These are phyloP conservation scores for Eutypella sp. DNA, from an alignment of 2,329 filamentous ascomycete species.

Conservation along the genomic window DNA sequence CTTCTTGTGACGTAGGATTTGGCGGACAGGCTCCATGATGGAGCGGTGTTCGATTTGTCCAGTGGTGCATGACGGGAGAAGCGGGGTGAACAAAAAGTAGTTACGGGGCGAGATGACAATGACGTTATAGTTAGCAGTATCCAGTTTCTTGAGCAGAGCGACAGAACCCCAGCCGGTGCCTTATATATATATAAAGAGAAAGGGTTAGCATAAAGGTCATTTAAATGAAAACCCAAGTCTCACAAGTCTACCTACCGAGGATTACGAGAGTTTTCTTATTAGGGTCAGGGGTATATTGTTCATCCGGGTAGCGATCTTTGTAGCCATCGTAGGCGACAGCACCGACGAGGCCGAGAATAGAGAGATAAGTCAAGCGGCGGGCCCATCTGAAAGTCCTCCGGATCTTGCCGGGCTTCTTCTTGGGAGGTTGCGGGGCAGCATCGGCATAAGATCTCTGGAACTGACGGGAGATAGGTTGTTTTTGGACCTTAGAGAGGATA, in stretches of 20 bases:
- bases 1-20: slow-evolving; percentile 93
- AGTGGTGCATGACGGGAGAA: slow-evolving; percentile 95
- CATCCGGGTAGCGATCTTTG: slow-evolving; percentile 71
- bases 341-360: slow-evolving; percentile 61
- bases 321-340: slow-evolving; percentile 80
- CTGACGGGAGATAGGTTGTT: slow-evolving; percentile 32
- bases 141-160: slow-evolving; percentile 95
- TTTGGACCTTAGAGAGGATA: slow-evolving; percentile 28
- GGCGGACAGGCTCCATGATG: slow-evolving; percentile 98
- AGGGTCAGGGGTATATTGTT: slow-evolving; percentile 75
- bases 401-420: slow-evolving; percentile 55
- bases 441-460: slow-evolving; percentile 48
- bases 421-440: slow-evolving; percentile 39
- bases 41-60: slow-evolving; percentile 97
- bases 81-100: slow-evolving; percentile 98
- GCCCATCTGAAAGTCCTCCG: slow-evolving; percentile 67
- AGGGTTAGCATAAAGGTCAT: slow-evolving; percentile 2
- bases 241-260: slow-evolving; percentile 58
- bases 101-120: slow-evolving; percentile 96
- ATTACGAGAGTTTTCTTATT: slow-evolving; percentile 96
- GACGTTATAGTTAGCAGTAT: slow-evolving; percentile 99
- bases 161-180: slow-evolving; percentile 95
- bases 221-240: background rate
- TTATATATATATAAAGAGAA: slow-evolving; percentile 33
- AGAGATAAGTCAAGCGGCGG: slow-evolving; percentile 79